A percentile compares a stretch with the other conserved stretches of the same genome.
These are phyloP conservation scores for Ilyonectria sp. DNA, from an alignment of 2,329 filamentous ascomycete species.

Conservation along the genomic window DNA sequence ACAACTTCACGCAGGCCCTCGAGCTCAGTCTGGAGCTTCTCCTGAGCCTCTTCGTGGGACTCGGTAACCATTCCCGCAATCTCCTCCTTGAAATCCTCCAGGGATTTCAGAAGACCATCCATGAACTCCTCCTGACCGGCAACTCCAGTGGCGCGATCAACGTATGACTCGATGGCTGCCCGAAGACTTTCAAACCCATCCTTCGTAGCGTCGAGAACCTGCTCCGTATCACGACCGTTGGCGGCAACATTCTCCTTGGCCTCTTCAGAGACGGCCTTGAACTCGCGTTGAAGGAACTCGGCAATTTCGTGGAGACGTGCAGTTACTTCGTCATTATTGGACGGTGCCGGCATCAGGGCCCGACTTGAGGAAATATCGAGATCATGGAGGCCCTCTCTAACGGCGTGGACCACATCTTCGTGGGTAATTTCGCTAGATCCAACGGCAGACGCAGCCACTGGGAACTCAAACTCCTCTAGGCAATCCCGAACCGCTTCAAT, in stretches of 20 bases:
- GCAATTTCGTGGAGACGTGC: slow-evolving; percentile 76
- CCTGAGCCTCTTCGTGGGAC: slow-evolving; percentile 63
- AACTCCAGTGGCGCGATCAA: slow-evolving; percentile 79
- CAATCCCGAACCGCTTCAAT: slow-evolving; percentile 88
- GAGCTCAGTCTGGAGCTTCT: slow-evolving; percentile 85
- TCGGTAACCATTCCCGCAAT: slow-evolving; percentile 73
- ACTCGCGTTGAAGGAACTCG: slow-evolving; percentile 71
- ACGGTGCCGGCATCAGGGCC: slow-evolving; percentile 57
- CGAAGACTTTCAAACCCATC: slow-evolving; percentile 89
- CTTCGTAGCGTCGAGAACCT: slow-evolving; percentile 89
- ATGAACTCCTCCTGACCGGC: slow-evolving; percentile 85
- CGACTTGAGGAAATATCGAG: slow-evolving; percentile 63
- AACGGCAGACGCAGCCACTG: slow-evolving; percentile 70
- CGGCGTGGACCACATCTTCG: slow-evolving; percentile 75
- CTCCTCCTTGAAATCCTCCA: slow-evolving; percentile 78
- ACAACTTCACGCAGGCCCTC: slow-evolving; percentile 86
- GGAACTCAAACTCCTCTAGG: slow-evolving; percentile 87
- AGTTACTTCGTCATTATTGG: slow-evolving; percentile 66
- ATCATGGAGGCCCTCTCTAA: slow-evolving; percentile 71
- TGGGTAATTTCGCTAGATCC: slow-evolving; percentile 68
- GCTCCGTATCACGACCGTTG: slow-evolving; percentile 86
- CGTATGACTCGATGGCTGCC: slow-evolving; percentile 84
- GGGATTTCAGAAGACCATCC: slow-evolving; percentile 74
- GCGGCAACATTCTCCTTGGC: slow-evolving; percentile 85
- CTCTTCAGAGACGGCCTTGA: slow-evolving; percentile 72